These are phyloP conservation scores for Macrolepiota fuliginosa DNA, from an alignment of 768 basidiomycete genomes.

Conservation along the genomic window DNA sequence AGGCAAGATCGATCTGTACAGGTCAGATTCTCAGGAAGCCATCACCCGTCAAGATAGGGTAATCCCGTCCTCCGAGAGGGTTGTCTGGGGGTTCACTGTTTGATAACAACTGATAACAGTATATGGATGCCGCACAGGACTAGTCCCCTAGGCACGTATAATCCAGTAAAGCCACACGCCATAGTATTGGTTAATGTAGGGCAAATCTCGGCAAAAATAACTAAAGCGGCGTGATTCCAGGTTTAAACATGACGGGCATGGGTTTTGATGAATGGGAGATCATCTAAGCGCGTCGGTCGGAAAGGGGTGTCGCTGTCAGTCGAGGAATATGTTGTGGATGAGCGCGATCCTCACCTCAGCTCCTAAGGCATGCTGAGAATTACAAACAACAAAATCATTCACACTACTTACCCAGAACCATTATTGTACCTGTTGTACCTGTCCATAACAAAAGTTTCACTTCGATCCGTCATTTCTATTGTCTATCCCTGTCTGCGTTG, in stretches of 20 bases:
- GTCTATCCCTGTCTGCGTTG: too few relatives aligned
- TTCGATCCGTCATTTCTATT: too few relatives aligned
- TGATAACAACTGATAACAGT: not conserved
- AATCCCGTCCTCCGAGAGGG: not conserved
- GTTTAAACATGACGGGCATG: not conserved
- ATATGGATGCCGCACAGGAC: not conserved
- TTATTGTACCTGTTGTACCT: too few relatives aligned
- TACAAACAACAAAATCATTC: too few relatives aligned
- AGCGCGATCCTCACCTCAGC: too few relatives aligned
- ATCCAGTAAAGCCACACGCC: too few relatives aligned
- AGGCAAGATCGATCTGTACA: conserved; percentile 6
- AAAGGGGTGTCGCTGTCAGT: too few relatives aligned
- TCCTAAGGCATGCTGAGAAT: too few relatives aligned
- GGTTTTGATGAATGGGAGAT: not conserved
- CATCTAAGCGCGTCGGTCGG: too few relatives aligned
- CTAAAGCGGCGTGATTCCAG: not conserved
- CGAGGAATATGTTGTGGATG: too few relatives aligned
- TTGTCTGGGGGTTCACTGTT: not conserved
- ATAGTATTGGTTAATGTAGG: not conserved
- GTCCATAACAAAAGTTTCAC: too few relatives aligned
- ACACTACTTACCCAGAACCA: too few relatives aligned
- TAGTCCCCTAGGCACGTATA: not conserved
- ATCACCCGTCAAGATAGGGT: conserved; percentile 6
- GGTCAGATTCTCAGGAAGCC: conserved; percentile 4
- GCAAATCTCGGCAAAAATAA: not conserved